phyloP scores from a whole-genome alignment of 139 green algal species.

The Chlamydomonas urium region DNA sequence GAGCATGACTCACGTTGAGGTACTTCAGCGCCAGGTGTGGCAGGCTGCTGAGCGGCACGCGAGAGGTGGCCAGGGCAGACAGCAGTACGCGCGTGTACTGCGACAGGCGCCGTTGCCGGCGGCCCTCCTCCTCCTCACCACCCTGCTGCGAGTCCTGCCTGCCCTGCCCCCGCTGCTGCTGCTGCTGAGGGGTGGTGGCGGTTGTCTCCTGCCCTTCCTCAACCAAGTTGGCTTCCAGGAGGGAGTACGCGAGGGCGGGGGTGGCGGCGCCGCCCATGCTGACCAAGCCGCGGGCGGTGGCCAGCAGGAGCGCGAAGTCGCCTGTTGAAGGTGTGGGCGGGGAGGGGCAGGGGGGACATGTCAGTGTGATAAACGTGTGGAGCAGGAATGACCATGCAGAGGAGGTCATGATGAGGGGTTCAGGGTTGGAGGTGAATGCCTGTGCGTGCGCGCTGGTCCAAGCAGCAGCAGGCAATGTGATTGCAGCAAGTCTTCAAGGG shows the following conservation, averaged over 20 bases:
- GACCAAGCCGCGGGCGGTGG: neutral
- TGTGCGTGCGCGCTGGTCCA: neutral
- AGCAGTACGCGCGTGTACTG: neutral
- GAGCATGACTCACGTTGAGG: constrained; percentile 8
- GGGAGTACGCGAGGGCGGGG: neutral
- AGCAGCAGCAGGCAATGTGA: neutral
- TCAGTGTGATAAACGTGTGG: neutral
- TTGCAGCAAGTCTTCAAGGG: neutral
- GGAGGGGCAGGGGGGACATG: neutral
- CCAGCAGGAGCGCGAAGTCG: constrained; percentile 11
- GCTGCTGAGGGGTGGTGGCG: neutral
- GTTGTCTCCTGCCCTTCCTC: neutral
- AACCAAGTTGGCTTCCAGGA: neutral
- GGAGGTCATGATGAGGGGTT: neutral
- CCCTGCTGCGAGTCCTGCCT: too few species aligned
- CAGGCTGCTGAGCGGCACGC: neutral
- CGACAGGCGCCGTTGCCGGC: neutral
- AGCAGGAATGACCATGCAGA: neutral
- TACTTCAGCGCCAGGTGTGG: constrained; percentile 6
- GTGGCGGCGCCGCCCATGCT: neutral
- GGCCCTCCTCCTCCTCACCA: neutral
- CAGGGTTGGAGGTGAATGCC: neutral
- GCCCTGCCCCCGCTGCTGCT: neutral
- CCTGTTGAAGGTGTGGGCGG: too few species aligned
- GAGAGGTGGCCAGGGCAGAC: neutral